A percentile compares a stretch with the other conserved stretches of the same genome.
phyloP scores from a whole-genome alignment of 1,284 basidiomycete species.

The Malassezia yamatoensis region DNA sequence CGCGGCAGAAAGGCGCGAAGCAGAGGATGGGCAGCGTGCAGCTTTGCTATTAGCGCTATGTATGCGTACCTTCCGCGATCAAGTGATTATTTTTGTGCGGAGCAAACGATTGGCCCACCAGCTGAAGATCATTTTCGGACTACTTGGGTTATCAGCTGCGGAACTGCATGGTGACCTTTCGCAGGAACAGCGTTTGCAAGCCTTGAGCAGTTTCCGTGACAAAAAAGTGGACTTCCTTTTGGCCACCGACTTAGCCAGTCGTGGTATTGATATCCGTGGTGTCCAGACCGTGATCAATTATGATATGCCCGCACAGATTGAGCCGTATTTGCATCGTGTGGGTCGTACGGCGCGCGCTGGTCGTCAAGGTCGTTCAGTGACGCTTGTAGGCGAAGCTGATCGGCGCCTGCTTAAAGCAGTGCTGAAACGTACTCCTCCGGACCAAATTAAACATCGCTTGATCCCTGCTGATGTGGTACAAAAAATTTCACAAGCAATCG shows the following conservation, averaged over 20 bases:
- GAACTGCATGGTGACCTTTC: conserved; percentile 90
- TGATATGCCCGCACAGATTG: conserved; percentile 87
- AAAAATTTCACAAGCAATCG: conserved; percentile 64
- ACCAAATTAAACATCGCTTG: conserved; percentile 79
- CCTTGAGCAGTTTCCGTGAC: conserved; percentile 76
- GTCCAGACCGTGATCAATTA: conserved; percentile 94
- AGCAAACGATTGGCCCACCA: conserved; percentile 96
- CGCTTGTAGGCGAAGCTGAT: conserved; percentile 89
- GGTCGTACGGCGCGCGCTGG: conserved; percentile 93
- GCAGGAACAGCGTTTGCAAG: conserved; percentile 81
- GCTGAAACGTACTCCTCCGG: conserved; percentile 74
- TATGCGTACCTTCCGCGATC: conserved; percentile 70
- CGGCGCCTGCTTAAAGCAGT: conserved; percentile 92
- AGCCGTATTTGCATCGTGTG: conserved; percentile 90
- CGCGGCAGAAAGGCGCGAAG: conserved; percentile 52
- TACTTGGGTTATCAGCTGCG: conserved; percentile 74
- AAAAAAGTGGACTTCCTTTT: conserved; percentile 76
- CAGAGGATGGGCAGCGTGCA: conserved; percentile 57
- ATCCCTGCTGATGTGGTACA: conserved; percentile 68
- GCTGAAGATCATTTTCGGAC: conserved; percentile 80
- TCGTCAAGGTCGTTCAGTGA: conserved; percentile 82
- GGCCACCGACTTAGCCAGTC: conserved; percentile 88
- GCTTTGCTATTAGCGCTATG: conserved; percentile 74
- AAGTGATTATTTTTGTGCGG: conserved; percentile 83
- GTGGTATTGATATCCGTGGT: conserved; percentile 92